Base-by-base conservation (phyloP, 2,329 filamentous ascomycete genomes). In the Albophoma yamanashiensis region DNA sequence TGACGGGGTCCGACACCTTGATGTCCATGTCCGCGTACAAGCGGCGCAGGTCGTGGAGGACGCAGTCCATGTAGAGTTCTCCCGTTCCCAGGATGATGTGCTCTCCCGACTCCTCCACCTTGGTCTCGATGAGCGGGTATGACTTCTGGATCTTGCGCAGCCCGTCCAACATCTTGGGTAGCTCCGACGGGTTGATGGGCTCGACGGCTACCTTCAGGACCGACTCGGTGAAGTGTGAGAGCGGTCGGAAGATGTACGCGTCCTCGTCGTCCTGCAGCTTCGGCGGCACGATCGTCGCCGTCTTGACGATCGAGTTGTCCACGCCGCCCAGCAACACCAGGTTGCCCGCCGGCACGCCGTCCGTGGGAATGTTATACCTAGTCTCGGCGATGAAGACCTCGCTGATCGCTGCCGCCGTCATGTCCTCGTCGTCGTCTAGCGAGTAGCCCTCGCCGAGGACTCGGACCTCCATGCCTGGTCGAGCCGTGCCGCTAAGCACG, bases 21-120 rank as follows among this genome's bases (percentile, higher is more conserved):
- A 99, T 89, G 73, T 99, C 94, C 94, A 99, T 99, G 69, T 97
- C 93, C 17, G 94, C 92, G 71, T 97, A 99, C n/a, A 97, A 76
- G 47, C 87, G 85, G 59, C 94, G 89, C 55, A 99, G 81, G 71
- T 99, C 94, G 73, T 99, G 94, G 55, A 99, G 81, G 4, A 99
- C 93, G 69, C 94, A 99, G 73, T 99, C 94, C 92, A 99, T 97
- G 78, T 99, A 99, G n/a, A 99, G 80, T 73, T 99, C 94, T 62
- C 94, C 94, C 0, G 94, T 99, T 31, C 94, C 94, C 5, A 99
- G 83, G 55, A 99, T 82, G 65, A 99, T 88, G 71, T 99, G 94
- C 74, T 99, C 94, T 57, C 94, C 94, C 1, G 92, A 97, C 75
- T 99, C 94, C 73, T 99, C 94, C 4, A 99, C 94, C 73, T 97